Conservation (phyloP, 164 flowering plant species). For the Chloranthus sessilifolius region DNA sequence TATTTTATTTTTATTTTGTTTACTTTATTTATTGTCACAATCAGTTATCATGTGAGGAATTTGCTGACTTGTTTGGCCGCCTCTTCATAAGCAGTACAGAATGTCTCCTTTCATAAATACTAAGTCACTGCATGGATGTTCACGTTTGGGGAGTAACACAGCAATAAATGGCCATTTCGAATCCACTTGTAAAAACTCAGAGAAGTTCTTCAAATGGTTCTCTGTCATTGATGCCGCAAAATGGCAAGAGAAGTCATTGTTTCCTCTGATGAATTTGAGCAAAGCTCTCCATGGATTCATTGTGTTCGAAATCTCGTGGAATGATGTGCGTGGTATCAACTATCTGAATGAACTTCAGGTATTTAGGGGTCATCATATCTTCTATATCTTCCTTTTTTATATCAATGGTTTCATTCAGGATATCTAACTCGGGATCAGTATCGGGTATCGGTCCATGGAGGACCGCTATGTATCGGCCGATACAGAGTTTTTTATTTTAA, state of each 20-base stretch:
- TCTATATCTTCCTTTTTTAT: no score
- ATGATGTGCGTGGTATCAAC: constrained; percentile 30
- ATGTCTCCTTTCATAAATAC: constrained; percentile 29
- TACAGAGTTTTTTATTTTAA: no score
- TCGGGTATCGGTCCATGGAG: no score
- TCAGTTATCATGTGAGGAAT: no score
- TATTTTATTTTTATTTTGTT: no score
- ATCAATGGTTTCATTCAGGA: no score
- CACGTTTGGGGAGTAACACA: constrained; percentile 4
- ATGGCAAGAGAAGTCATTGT: constrained; percentile 17
- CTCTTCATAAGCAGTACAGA: constrained; percentile 24
- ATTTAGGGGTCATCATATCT: not conserved
- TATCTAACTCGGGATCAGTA: no score
- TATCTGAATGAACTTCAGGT: constrained; percentile 33
- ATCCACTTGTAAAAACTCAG: constrained; percentile 7
- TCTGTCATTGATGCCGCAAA: constrained; percentile 18
- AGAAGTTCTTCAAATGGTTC: constrained; percentile 21
- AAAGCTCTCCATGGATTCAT: constrained; percentile 29
- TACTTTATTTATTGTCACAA: no score
- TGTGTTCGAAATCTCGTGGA: constrained; percentile 31
- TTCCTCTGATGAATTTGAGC: constrained; percentile 19
- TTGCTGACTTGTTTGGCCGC: not conserved
- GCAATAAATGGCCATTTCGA: not conserved
- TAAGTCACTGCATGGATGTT: constrained; percentile 7
- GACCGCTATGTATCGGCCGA: no score